Evolutionary conservation across 345 rosid genomes (phyloP).

Genomic region (Citrus unshiu): DNA sequence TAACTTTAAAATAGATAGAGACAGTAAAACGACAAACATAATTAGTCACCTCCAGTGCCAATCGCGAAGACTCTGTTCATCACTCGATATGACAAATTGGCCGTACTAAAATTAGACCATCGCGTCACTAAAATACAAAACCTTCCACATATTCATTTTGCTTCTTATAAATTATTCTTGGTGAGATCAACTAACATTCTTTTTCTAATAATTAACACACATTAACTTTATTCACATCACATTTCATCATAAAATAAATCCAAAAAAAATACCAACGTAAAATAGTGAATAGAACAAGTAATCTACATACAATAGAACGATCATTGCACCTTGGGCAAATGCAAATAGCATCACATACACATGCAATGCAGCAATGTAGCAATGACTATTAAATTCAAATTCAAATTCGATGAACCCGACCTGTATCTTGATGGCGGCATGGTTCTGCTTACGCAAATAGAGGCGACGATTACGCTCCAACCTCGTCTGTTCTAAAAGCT

Average conservation of each 20-base stretch:
- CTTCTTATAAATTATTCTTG: neutral
- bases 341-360: neutral
- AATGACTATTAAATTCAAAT: neutral
- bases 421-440: slow-evolving; percentile 83
- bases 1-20: neutral
- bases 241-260: neutral
- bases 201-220: neutral
- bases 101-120: neutral
- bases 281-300: neutral
- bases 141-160: neutral
- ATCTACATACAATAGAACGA: neutral
- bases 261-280: neutral
- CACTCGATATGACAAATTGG: neutral
- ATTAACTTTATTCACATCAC: neutral
- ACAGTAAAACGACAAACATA: too few species aligned
- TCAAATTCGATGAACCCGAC: slow-evolving; percentile 24
- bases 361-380: neutral
- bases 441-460: slow-evolving; percentile 65
- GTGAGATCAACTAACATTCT: neutral
- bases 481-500: slow-evolving; percentile 93
- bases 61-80: neutral
- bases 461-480: slow-evolving; percentile 87
- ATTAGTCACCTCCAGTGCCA: neutral
- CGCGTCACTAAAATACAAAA: neutral
- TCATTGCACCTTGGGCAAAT: neutral